Conservation (phyloP, 139 green algal genomes). For the Volvox africanus region DNA sequence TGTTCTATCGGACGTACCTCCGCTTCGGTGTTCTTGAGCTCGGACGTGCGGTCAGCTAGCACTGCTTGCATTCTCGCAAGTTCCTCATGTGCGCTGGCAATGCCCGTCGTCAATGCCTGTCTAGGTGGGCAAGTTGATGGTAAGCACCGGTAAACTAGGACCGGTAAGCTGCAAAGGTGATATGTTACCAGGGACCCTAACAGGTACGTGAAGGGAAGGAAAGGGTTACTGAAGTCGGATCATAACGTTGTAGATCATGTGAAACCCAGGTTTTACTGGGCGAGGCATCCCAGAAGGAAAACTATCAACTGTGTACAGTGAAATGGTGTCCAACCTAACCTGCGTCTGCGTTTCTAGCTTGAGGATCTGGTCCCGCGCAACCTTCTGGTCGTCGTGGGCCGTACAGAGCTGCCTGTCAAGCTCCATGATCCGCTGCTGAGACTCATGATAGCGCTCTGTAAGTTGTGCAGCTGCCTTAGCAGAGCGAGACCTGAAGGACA, state of each 20-base stretch:
- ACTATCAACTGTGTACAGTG: neutral
- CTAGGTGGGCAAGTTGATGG: no score
- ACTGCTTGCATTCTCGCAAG: neutral
- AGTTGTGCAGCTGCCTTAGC: conserved; percentile 8
- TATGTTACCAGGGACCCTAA: no score
- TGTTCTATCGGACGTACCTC: neutral
- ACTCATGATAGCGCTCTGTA: conserved; percentile 30
- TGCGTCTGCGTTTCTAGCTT: neutral
- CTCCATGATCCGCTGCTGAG: conserved; percentile 16
- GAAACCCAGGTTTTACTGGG: no score
- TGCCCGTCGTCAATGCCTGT: neutral
- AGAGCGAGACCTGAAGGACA: conserved; percentile 14
- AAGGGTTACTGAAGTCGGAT: no score
- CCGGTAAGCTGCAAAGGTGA: no score
- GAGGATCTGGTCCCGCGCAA: neutral
- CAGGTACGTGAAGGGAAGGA: no score
- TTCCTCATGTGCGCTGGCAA: neutral
- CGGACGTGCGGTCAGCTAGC: neutral
- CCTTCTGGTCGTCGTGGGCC: neutral
- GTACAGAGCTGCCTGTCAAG: conserved; percentile 21
- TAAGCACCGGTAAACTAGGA: no score
- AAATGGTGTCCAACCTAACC: conserved; percentile 12
- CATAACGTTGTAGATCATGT: no score
- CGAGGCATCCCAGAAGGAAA: no score
- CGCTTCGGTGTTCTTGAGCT: conserved; percentile 17